Conservation (phyloP, 495 filamentous ascomycete species). For the Aspergillus haitiensis region DNA sequence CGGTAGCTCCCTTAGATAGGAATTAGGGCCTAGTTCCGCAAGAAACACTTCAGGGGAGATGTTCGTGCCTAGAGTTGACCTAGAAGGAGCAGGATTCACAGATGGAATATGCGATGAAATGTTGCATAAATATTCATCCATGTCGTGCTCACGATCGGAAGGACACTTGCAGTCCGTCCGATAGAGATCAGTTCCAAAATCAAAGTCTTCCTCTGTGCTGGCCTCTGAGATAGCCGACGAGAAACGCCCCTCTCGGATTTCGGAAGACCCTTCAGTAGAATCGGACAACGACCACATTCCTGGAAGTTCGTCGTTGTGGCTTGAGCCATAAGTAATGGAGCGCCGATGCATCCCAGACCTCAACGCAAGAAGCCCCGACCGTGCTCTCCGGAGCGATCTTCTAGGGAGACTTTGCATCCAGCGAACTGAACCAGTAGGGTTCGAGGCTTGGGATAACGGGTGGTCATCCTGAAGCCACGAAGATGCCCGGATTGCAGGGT, state of each 20-base stretch:
- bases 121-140: constrained; percentile 9
- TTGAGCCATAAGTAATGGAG: constrained; percentile 10
- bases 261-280: constrained; percentile 11
- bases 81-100: constrained; percentile 1
- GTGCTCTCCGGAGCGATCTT: constrained; percentile 37
- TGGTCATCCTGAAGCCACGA: constrained; percentile 17
- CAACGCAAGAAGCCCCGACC: constrained; percentile 35
- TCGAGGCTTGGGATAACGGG: constrained; percentile 17
- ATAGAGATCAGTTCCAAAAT: constrained; percentile 36
- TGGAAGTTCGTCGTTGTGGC: background rate
- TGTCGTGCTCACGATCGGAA: constrained; percentile 8
- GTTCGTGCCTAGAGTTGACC: background rate
- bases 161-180: constrained; percentile 28
- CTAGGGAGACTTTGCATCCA: constrained; percentile 34
- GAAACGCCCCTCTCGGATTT: constrained; percentile 16
- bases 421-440: constrained; percentile 20
- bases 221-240: constrained; percentile 28
- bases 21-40: background rate
- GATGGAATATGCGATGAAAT: constrained; percentile 6
- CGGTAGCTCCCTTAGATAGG: background rate
- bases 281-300: constrained; percentile 21
- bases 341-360: constrained; percentile 31
- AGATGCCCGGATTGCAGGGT: constrained; percentile 21
- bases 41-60: background rate
- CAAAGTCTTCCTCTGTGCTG: constrained; percentile 36